Evolutionary conservation across 2,329 filamentous ascomycete genomes (phyloP), one percentile per base, ranked within the genome.

Genomic region (Diplodia scrobiculata): DNA sequence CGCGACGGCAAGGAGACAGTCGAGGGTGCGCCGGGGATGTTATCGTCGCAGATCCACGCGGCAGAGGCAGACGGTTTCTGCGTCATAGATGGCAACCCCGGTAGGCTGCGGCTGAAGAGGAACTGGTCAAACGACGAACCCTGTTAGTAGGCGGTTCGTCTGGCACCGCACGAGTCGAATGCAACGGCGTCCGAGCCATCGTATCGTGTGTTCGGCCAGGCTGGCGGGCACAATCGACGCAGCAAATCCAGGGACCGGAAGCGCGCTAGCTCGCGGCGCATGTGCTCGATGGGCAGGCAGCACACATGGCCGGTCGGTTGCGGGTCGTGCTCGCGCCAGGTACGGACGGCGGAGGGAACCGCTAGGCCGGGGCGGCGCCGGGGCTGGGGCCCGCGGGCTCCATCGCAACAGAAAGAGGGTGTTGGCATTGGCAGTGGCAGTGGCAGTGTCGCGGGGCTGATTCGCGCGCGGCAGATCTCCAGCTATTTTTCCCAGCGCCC

Each of bases 221-320:
- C 47, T 60, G 41, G 25, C 55, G 55, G 55, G 25, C 25, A 17
- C 1, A 60, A 14, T 32, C n/a, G 36, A 48, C 21, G 2, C 10
- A 17, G 25, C 21, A 59, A 32, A 32, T 58, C 36, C 6, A 25
- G 25, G 38, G 55, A 19, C 52, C 17, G 38, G 38, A 9, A 34
- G 25, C 3, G 0, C n/a, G n/a, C 11, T 27, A 58, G 21, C 38
- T 2, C 11, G 38, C 38, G 55, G 55, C 19, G 25, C 55, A 17
- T 25, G 55, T 48, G 17, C 21, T 60, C 21, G 52, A 58, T 62
- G 58, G 58, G 7, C 29, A 32, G 41, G 38, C 29, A 62, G 58
- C 55, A 17, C 25, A 47, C 54, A 59, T 47, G 17, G 25, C 17
- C 25, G 41, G 25, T 47, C 55, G 25, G 14, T 25, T 41, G 38